Evolutionary conservation across 2,329 filamentous ascomycete genomes (phyloP), one percentile per base, ranked within the genome.

Genomic region (Nannizziopsis barbatae): DNA sequence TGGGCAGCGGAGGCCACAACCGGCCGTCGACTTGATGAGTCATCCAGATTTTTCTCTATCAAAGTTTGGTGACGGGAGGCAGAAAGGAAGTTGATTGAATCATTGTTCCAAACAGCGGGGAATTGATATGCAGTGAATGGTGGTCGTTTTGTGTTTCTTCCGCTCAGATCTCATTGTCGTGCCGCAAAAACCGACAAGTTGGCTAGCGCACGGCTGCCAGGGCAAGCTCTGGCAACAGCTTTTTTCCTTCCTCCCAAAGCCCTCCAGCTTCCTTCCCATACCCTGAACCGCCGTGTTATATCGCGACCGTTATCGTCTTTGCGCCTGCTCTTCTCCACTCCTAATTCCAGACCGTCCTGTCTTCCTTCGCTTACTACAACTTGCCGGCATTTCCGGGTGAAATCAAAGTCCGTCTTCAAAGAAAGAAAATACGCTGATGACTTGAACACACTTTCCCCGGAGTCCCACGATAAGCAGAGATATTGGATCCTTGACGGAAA

Each of bases 401-500:
- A 27, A 27, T 27, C 22, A 7, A 27, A 27, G 22, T 27, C 22
- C 4, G 7, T 27, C 22, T 27, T 7, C 3, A 30, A 31, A 42
- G 27, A 9, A 9, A 42, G 31, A 15, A 9, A 8, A n/a, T n/a
- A 12, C 37, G 17, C 38, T 10, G 12, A 35, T 47, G 10, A 37
- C 30, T 12, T n/a, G 15, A 15, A 35, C 30, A 22, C 45, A 6
- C 3, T 17, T 35, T 12, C 8, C 32, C 17, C 39, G n/a, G 22
- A 36, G 15, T 10, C 45, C 45, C 8, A 42, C 17, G 17, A 35
- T 30, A 12, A 7, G 11, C 45, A 17, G 5, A 35, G 27, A 12
- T 43, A 44, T 17, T 49, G 46, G 46, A 11, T 49, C 33, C 39
- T 49, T n/a, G 46, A 44, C 40, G 39, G 39, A 22, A 31, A 32